Evolutionary conservation across 2,329 filamentous ascomycete genomes (phyloP).

Genomic region (Ascochyta lentis): DNA sequence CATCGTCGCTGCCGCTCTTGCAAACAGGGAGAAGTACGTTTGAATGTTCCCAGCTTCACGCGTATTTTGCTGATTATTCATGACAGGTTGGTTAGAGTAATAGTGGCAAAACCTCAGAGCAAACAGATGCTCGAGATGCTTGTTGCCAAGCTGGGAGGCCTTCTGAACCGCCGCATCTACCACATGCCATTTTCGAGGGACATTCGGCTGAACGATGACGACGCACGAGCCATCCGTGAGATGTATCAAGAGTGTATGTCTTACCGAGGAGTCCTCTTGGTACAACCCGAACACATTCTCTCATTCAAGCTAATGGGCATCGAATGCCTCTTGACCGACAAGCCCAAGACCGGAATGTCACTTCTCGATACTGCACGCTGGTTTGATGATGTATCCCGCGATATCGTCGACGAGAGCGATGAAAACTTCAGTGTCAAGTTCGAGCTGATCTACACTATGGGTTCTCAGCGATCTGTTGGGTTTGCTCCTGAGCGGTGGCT

Average conservation of each 20-base stretch:
- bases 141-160: constrained; percentile 60
- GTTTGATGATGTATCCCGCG: constrained; percentile 55
- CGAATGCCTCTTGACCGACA: constrained; percentile 53
- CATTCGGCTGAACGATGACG: constrained; percentile 40
- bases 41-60: too few relatives aligned
- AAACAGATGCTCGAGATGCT: constrained; percentile 68
- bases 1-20: constrained; percentile 50
- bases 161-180: constrained; percentile 62
- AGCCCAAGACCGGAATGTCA: constrained; percentile 35
- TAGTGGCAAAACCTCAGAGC: constrained; percentile 68
- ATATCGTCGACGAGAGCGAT: constrained; percentile 71
- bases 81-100: constrained; percentile 60
- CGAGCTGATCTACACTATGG: constrained; percentile 70
- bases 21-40: constrained; percentile 52
- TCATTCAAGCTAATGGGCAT: constrained; percentile 69
- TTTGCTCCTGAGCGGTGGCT: constrained; percentile 64
- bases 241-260: constrained; percentile 58
- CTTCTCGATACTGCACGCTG: constrained; percentile 55
- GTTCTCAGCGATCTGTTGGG: constrained; percentile 59
- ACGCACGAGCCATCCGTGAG: constrained; percentile 47
- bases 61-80: neutral
- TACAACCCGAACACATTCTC: constrained; percentile 69
- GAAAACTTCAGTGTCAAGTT: constrained; percentile 68
- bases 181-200: constrained; percentile 66
- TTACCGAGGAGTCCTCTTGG: constrained; percentile 62